Base-by-base conservation (phyloP, 169 alveolate genomes). In the Cryptosporidium felis region DNA sequence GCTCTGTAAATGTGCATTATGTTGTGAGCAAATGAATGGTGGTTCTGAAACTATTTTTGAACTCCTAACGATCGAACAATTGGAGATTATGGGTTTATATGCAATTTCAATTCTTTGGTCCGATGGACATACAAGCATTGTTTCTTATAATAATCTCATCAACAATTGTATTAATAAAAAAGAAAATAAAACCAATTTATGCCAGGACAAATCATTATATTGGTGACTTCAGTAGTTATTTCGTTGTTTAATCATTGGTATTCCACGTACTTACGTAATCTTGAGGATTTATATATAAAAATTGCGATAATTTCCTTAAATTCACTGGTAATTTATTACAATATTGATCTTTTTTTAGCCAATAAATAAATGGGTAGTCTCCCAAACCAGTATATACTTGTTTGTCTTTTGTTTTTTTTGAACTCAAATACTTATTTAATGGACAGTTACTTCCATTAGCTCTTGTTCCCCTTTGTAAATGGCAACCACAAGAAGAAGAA, bases 81-180 rank as follows among this genome's bases (percentile, higher is more conserved):
- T 94, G 4, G 93, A 90, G 46, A 42, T 67, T 1, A 94, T 92
- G 91, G 96, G 96, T 23, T 92, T 92, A 47, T 94, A 95, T 85
- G 96, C 96, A 74, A 95, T 93, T 42, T 95, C 95, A 32, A 81
- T 95, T 40, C 89, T 89, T 32, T 95, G 98, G 98, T 82, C 93
- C 18, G 98, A 95, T 89, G 93, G 94, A n/a, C 98, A 95, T 49
- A 82, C 46, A 5, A 85, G 90, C 41, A 80, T 90, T 14, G 60
- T 60, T 80, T 82, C 92, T 5, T 90, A 90, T 65, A 10, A 62
- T 16, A 65, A 65, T 46, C 61, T 65, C 18, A 32, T 65, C 1
- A 65, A 65, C 26, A 42, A 46, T 9, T 65, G 26, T 44, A 18
- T 0, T 18, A 28, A 30, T 26, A 26, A 44, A 45, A 34, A n/a